Evolutionary conservation across 1,139 yeast species (phyloP), one percentile per base, ranked within the genome.

Genomic region (Debaryomyces nepalensis): DNA sequence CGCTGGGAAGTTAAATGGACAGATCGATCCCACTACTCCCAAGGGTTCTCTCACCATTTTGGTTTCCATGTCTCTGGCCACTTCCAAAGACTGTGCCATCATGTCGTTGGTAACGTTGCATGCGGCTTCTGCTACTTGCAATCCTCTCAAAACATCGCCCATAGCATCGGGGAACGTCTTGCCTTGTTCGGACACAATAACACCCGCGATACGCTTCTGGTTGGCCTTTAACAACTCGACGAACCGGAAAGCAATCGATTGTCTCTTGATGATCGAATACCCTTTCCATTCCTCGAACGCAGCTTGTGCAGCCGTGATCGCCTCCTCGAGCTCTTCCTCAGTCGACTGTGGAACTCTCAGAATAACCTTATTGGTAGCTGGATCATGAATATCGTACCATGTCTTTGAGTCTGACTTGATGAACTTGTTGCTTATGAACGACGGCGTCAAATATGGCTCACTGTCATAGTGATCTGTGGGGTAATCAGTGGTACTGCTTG

Each of bases 1-100:
- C 33, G 90, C 93, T 21, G 93, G 93, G 77, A 85, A 84, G 67
- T 84, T 84, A 66, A 81, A 81, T n/a, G 89, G 89, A 54, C 84
- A 79, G 52, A 83, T 83, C 18, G 87, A 83, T 5, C 84, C 87
- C 46, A 82, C 76, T 15, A 83, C 86, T 14, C 88, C 88, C 46
- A 75, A 63, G 22, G 80, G 80, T 55, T 75, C 80, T 53, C 93
- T 77, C 54, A 82, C 73, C 81, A 85, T 84, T 54, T 83, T 81
- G 37, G 95, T 84, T 65, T 84, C 91, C 91, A 86, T 86, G 57
- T 84, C 87, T 26, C 73, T 68, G 38, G 89, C 76, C 22, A 86
- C 90, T 62, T 84, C 91, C 52, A 86, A 73, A 26, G 81, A 71
- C 47, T 75, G 75, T 23, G 89, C 89, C 63, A 81, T 79, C 51